Percentiles rank a stretch among this genome's conserved stretches.
Conservation (phyloP, 768 basidiomycete genomes). For the Pleurotus tuber-regium region DNA sequence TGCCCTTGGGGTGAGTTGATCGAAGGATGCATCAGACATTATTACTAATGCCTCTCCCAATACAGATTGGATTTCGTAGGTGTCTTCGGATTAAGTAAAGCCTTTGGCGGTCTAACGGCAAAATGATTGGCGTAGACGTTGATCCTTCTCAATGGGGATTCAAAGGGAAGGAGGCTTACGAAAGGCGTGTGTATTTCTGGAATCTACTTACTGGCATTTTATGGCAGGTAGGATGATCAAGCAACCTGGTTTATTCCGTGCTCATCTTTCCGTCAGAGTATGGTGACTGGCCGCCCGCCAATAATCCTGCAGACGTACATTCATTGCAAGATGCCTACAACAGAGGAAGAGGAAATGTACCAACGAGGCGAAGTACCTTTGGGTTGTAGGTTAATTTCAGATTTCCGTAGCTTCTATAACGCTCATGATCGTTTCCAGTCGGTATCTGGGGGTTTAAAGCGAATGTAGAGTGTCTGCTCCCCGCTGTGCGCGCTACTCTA, state of each 20-base stretch:
- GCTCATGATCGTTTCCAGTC: conserved; percentile 27
- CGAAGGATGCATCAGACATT: not conserved
- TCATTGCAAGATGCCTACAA: conserved; percentile 44
- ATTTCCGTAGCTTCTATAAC: conserved; percentile 4
- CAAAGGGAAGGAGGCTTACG: conserved; percentile 47
- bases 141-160: conserved; percentile 53
- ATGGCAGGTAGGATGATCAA: conserved; percentile 41
- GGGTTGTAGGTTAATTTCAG: conserved; percentile 37
- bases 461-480: conserved; percentile 38
- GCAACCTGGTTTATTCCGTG: not conserved
- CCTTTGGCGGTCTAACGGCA: too few relatives aligned
- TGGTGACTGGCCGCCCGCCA: conserved; percentile 49
- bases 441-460: conserved; percentile 47
- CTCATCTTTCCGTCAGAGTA: conserved; percentile 28
- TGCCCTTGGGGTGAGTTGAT: conserved; percentile 39
- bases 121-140: conserved; percentile 43
- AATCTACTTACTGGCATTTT: conserved; percentile 44
- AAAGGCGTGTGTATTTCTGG: conserved; percentile 55
- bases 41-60: conserved; percentile 10
- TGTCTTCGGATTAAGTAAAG: too few relatives aligned
- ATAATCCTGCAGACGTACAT: conserved; percentile 39
- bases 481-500: conserved; percentile 38
- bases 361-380: conserved; percentile 39
- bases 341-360: conserved; percentile 43
- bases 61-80: conserved; percentile 44